Conservation (phyloP, 345 rosid species). For the Ricinus communis region DNA sequence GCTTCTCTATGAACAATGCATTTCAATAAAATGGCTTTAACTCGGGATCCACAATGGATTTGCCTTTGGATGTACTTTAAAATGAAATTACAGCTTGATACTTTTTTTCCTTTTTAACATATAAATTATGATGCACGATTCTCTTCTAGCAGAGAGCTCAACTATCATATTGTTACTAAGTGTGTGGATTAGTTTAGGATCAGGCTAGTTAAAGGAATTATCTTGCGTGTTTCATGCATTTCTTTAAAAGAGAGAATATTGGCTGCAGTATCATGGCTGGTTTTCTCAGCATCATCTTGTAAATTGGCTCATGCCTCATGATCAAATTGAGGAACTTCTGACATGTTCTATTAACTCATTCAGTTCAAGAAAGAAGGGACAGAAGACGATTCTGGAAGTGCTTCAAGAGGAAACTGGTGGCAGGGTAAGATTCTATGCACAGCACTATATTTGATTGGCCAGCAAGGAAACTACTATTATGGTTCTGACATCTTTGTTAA, state of each 20-base stretch:
- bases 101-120: no score
- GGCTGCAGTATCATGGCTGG: neutral
- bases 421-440: slow-evolving; percentile 50
- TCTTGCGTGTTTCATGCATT: neutral
- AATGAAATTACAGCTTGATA: no score
- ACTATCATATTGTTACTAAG: neutral
- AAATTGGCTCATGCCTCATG: neutral
- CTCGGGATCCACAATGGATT: no score
- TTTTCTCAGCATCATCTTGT: neutral
- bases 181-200: neutral
- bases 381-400: slow-evolving; percentile 76
- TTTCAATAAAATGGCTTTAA: neutral
- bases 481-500: neutral
- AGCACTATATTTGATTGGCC: neutral
- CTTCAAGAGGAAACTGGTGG: slow-evolving; percentile 98
- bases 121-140: no score
- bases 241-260: neutral
- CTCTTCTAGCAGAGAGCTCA: neutral
- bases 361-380: slow-evolving; percentile 62
- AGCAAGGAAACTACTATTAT: neutral
- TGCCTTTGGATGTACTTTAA: no score
- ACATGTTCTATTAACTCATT: slow-evolving; percentile 5
- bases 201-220: neutral
- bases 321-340: slow-evolving; percentile 6
- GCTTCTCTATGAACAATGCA: neutral